Evolutionary conservation across 108 stramenopile species (phyloP).

Genomic region (Conticribra guillardii): DNA sequence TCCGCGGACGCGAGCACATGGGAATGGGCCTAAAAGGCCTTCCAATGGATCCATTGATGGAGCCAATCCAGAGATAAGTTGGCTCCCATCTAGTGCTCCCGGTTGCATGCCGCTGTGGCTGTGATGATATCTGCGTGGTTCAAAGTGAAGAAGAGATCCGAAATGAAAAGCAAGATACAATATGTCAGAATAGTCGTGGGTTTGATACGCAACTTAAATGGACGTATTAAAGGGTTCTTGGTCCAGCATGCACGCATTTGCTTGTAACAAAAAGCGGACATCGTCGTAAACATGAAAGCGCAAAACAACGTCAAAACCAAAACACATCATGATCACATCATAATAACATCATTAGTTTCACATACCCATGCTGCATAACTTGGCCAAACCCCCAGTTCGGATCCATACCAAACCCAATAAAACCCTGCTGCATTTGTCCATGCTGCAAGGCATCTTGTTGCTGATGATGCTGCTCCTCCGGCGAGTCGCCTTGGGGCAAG

Average conservation of each 20-base stretch:
- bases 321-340: background rate
- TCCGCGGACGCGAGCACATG: conserved; percentile 87
- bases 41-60: conserved; percentile 86
- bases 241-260: too few relatives aligned
- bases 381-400: conserved; percentile 52
- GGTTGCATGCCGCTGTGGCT: conserved; percentile 22
- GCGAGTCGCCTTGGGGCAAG: conserved; percentile 17
- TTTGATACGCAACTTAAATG: too few relatives aligned
- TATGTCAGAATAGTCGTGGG: too few relatives aligned
- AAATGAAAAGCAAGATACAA: background rate
- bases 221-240: too few relatives aligned
- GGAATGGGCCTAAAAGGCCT: conserved; percentile 90
- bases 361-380: conserved; percentile 36
- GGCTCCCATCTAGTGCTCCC: conserved; percentile 29
- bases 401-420: conserved; percentile 51
- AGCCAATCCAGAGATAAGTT: conserved; percentile 64
- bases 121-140: conserved; percentile 5
- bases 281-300: background rate
- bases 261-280: too few relatives aligned
- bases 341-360: conserved; percentile 4
- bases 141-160: background rate
- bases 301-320: background rate
- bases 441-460: conserved; percentile 32
- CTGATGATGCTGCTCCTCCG: conserved; percentile 26
- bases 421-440: conserved; percentile 26